phyloP scores from a whole-genome alignment of 345 rosid species.

The Euphorbia pulcherrima region DNA sequence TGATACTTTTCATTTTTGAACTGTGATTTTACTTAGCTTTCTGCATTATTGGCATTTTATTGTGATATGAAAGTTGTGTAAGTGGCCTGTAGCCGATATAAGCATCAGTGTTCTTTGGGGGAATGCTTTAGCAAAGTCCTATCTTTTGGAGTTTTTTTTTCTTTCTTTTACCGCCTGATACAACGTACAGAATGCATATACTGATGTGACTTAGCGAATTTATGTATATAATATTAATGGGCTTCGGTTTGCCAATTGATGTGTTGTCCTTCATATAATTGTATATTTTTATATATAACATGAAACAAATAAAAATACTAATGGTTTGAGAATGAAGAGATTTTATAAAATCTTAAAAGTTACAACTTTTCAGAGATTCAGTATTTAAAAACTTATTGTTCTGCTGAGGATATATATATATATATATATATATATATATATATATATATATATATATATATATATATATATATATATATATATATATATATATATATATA shows the following conservation, averaged over 20 bases:
- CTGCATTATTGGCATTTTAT: background rate
- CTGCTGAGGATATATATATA: too few relatives aligned
- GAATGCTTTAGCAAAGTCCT: background rate
- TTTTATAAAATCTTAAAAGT: too few relatives aligned
- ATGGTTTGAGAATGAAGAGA: too few relatives aligned
- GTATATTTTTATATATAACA: background rate
- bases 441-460: too few relatives aligned
- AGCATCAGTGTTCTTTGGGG: background rate
- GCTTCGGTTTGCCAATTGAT: background rate
- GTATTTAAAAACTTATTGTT: too few relatives aligned
- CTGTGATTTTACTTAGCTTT: too few relatives aligned
- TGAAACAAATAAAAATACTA: background rate
- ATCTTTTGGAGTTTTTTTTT: background rate
- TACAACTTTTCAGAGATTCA: too few relatives aligned
- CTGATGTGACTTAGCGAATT: constrained; percentile 6
- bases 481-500: too few relatives aligned
- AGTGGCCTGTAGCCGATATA: background rate
- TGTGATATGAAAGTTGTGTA: background rate
- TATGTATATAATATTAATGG: background rate
- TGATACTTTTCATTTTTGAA: too few relatives aligned
- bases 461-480: too few relatives aligned
- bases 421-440: too few relatives aligned
- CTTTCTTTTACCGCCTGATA: background rate
- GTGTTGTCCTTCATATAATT: background rate
- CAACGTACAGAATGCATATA: background rate